A percentile compares a stretch with the other conserved stretches of the same genome.
These are phyloP conservation scores for Fusarium nematophilum DNA, from an alignment of 2,329 filamentous ascomycete species.

Conservation along the genomic window DNA sequence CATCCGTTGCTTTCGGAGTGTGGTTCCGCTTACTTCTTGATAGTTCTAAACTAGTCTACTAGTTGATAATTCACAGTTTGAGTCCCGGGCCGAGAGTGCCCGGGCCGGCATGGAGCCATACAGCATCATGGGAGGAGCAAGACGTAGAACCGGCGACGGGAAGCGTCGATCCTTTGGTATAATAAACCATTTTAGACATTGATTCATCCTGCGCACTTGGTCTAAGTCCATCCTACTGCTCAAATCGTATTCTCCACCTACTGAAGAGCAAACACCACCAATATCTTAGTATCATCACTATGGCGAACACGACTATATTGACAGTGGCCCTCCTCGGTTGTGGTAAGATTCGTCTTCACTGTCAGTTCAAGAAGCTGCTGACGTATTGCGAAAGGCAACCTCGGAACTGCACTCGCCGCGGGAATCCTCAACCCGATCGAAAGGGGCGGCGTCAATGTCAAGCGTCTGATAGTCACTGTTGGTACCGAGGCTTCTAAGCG, in stretches of 20 bases:
- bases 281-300: not conserved
- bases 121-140: too few species aligned
- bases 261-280: not conserved
- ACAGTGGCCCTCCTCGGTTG: constrained; percentile 13
- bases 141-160: not conserved
- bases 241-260: too few species aligned
- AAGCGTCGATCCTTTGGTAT: not conserved
- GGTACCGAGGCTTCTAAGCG: constrained; percentile 9
- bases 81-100: not conserved
- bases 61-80: too few species aligned
- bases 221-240: too few species aligned
- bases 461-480: constrained; percentile 10
- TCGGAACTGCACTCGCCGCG: constrained; percentile 8
- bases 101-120: too few species aligned
- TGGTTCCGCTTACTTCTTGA: not conserved
- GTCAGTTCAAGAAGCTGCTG: not conserved
- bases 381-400: constrained; percentile 6
- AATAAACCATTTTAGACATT: not conserved
- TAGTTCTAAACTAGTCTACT: too few species aligned
- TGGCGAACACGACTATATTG: not conserved
- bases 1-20: not conserved
- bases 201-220: not conserved
- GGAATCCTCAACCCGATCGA: constrained; percentile 15
- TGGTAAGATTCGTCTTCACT: not conserved
- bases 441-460: not conserved